These are phyloP conservation scores for Saturnispora serradocipensis DNA, from an alignment of 805 yeast species.

Conservation along the genomic window DNA sequence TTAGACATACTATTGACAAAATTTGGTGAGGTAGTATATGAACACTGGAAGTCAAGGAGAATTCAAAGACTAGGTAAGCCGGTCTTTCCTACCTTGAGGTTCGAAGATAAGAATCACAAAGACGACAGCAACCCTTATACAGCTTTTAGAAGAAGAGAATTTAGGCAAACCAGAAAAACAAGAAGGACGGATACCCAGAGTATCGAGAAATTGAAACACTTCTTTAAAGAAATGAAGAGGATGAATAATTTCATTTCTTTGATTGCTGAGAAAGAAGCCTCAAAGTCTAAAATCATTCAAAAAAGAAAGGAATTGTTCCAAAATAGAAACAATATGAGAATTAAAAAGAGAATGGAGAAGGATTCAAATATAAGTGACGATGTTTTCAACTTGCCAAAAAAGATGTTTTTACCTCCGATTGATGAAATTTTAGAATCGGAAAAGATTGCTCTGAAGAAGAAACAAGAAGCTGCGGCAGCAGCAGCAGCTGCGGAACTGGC, in stretches of 20 bases:
- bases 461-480: slow-evolving; percentile 6
- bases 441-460: slow-evolving; percentile 9
- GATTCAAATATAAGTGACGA: slow-evolving; percentile 81
- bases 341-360: slow-evolving; percentile 53
- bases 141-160: slow-evolving; percentile 91
- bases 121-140: slow-evolving; percentile 93
- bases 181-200: slow-evolving; percentile 89
- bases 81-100: slow-evolving; percentile 66
- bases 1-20: slow-evolving; percentile 39
- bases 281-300: slow-evolving; percentile 62
- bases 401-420: slow-evolving; percentile 30
- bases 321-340: slow-evolving; percentile 26
- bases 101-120: slow-evolving; percentile 71
- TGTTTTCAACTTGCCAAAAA: slow-evolving; percentile 67
- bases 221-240: slow-evolving; percentile 67
- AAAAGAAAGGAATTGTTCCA: slow-evolving; percentile 54
- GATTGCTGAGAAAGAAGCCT: slow-evolving; percentile 66
- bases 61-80: slow-evolving; percentile 59
- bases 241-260: slow-evolving; percentile 61
- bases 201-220: slow-evolving; percentile 66
- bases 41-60: slow-evolving; percentile 75
- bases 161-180: slow-evolving; percentile 91
- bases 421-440: slow-evolving; percentile 10
- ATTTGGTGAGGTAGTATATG: slow-evolving; percentile 63
- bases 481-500: not conserved